phyloP scores from a whole-genome alignment of 331 rosid genomes.

The Cydonia oblonga region DNA sequence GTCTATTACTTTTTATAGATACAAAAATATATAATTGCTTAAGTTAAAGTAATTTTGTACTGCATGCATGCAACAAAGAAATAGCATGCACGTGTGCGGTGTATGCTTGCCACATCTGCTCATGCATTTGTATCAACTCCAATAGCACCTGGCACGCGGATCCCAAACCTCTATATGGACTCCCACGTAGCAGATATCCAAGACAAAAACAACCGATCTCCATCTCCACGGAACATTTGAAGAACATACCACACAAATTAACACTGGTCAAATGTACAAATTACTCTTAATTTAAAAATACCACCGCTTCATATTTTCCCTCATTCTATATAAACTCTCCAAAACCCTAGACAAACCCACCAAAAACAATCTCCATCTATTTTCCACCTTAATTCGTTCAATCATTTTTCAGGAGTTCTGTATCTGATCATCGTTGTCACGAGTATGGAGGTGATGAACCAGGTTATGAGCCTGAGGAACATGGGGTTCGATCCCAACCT shows the following conservation, averaged over 20 bases:
- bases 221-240: neutral
- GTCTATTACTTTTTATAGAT: too few species aligned
- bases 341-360: too few species aligned
- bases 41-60: too few species aligned
- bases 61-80: neutral
- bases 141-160: neutral
- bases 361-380: neutral
- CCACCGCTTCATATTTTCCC: neutral
- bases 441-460: slow-evolving; percentile 17
- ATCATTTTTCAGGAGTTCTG: neutral
- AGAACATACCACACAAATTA: neutral
- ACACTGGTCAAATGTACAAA: neutral
- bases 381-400: neutral
- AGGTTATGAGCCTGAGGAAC: slow-evolving; percentile 28
- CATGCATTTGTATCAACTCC: neutral
- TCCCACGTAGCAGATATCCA: neutral
- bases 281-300: neutral
- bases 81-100: neutral
- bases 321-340: neutral
- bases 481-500: slow-evolving; percentile 54
- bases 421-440: neutral
- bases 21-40: too few species aligned
- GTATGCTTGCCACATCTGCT: neutral
- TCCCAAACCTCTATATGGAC: neutral
- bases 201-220: neutral